Percentiles rank a stretch among this genome's conserved stretches.
Conservation (phyloP, 208 protist species). For the Leishmania tropica region DNA sequence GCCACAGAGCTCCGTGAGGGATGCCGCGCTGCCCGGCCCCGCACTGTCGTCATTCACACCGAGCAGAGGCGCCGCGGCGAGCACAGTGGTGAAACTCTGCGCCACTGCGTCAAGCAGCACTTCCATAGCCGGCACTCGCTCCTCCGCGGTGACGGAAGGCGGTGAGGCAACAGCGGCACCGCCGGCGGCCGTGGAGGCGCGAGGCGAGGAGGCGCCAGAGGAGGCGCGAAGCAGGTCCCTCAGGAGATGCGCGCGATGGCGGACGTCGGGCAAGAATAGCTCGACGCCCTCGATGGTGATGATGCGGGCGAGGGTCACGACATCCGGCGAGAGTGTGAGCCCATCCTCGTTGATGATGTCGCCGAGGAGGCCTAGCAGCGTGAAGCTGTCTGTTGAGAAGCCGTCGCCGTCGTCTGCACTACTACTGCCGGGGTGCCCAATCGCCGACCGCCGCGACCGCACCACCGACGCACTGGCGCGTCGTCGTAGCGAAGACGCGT, state of each 20-base stretch:
- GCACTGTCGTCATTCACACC: conserved; percentile 17
- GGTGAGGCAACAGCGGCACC: background rate
- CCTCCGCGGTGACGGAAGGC: conserved; percentile 6
- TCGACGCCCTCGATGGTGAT: conserved; percentile 73
- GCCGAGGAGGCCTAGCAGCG: conserved; percentile 63
- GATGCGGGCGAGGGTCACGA: conserved; percentile 51
- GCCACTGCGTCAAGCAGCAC: conserved; percentile 40
- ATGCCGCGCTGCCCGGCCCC: conserved; percentile 4
- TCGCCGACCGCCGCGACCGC: background rate
- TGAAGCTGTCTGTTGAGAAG: conserved; percentile 14
- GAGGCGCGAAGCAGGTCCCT: conserved; percentile 57
- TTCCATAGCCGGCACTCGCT: conserved; percentile 36
- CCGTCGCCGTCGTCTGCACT: conserved; percentile 14
- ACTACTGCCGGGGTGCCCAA: background rate
- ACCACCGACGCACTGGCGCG: conserved; percentile 9
- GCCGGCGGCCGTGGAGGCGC: background rate
- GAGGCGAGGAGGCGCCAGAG: background rate
- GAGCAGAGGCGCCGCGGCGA: conserved; percentile 36
- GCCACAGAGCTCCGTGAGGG: conserved; percentile 38
- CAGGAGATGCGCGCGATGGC: conserved; percentile 59
- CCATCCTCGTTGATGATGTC: conserved; percentile 82
- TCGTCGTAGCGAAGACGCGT: conserved; percentile 25
- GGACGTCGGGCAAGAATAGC: conserved; percentile 75
- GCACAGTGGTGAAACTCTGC: conserved; percentile 38
- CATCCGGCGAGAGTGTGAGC: conserved; percentile 42